Conservation (phyloP, 2,329 filamentous ascomycete genomes). For the Hypoxylon sp. region DNA sequence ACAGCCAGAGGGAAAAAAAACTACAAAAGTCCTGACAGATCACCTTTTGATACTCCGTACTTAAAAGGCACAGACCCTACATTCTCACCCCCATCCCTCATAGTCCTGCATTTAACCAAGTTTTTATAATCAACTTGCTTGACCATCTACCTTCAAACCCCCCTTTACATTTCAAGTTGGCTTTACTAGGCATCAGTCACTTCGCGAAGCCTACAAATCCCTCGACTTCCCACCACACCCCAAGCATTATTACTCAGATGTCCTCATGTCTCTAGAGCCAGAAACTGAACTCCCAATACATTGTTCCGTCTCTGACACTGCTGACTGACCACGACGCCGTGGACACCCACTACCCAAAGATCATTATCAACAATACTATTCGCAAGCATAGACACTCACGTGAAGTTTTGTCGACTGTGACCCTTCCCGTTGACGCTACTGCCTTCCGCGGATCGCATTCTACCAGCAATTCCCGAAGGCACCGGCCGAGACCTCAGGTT, state of each 20-base stretch:
- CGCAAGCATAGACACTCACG: conserved; percentile 38
- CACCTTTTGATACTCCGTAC: conserved; percentile 39
- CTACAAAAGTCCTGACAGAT: conserved; percentile 44
- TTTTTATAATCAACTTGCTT: conserved; percentile 9
- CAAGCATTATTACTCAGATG: conserved; percentile 35
- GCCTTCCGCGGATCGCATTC: conserved; percentile 33
- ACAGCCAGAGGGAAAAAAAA: conserved; percentile 42
- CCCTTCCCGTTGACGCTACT: conserved; percentile 30
- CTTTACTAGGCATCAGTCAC: conserved; percentile 34
- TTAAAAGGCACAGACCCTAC: conserved; percentile 40
- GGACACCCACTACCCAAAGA: conserved; percentile 45
- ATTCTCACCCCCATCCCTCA: conserved; percentile 17
- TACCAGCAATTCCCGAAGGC: conserved; percentile 22
- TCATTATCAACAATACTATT: conserved; percentile 49
- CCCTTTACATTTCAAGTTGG: conserved; percentile 26
- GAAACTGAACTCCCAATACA: conserved; percentile 40
- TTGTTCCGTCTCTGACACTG: conserved; percentile 42
- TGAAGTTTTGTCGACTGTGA: conserved; percentile 35
- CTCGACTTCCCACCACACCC: conserved; percentile 30
- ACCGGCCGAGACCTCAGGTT: conserved; percentile 41
- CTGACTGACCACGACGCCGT: conserved; percentile 44
- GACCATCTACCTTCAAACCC: conserved; percentile 13
- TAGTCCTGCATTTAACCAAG: conserved; percentile 20
- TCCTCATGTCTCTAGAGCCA: conserved; percentile 45
- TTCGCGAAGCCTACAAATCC: conserved; percentile 36